Conservation (phyloP, 495 filamentous ascomycete genomes). For the Penicillium waksmanii region DNA sequence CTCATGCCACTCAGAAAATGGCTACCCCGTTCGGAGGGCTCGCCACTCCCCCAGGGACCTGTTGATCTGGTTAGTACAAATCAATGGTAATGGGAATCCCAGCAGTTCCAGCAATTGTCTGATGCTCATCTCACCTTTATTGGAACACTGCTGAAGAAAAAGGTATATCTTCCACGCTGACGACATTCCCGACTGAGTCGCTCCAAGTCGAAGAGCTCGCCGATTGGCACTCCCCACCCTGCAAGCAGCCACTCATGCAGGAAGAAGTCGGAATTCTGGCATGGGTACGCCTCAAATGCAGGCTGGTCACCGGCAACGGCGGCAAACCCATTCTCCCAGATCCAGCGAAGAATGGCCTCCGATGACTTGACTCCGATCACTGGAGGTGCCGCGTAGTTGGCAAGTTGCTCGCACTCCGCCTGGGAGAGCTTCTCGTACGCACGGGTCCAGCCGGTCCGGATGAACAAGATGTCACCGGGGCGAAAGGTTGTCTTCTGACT, state of each 20-base stretch:
- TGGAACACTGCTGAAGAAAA: constrained; percentile 47
- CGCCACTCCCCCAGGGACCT: constrained; percentile 46
- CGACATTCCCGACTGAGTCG: constrained; percentile 51
- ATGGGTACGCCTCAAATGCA: constrained; percentile 31
- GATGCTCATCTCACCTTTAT: constrained; percentile 13
- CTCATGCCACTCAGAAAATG: constrained; percentile 26
- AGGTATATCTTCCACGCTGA: constrained; percentile 41
- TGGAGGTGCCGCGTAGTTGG: constrained; percentile 21
- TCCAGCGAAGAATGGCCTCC: constrained; percentile 29
- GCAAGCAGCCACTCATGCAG: constrained; percentile 16
- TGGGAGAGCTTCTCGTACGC: constrained; percentile 23
- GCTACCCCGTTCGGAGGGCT: constrained; percentile 40
- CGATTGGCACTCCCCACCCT: constrained; percentile 26
- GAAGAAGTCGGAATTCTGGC: constrained; percentile 7
- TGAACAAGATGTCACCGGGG: constrained; percentile 33
- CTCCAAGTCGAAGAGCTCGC: constrained; percentile 41
- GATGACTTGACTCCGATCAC: constrained; percentile 29
- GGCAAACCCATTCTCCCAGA: constrained; percentile 35
- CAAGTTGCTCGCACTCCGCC: constrained; percentile 24
- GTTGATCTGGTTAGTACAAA: constrained; percentile 4
- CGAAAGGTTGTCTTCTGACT: constrained; percentile 18
- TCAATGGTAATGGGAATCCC: neutral
- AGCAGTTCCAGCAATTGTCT: neutral
- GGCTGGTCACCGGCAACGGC: constrained; percentile 34
- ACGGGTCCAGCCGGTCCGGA: constrained; percentile 35